Base-by-base conservation (phyloP, 176 grass and related monocot genomes). In the Alopecurus myosuroides region DNA sequence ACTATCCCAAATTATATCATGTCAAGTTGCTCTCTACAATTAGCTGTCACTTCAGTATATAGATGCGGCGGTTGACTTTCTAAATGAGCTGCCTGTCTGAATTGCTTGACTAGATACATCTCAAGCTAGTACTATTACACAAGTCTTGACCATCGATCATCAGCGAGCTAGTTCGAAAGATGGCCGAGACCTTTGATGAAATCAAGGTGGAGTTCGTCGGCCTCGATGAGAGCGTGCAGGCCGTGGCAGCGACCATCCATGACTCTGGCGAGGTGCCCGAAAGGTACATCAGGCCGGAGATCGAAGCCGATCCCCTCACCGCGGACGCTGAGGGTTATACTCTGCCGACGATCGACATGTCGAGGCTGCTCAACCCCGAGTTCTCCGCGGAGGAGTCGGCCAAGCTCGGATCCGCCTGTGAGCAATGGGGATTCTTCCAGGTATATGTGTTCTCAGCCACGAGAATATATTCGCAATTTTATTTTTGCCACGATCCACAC, bases 351-450 rank as follows among this genome's bases (percentile, higher is more conserved):
- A 77, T 88, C 46, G 82, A 85, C 72, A 44, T 88, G 81, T 84
- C 72, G 14, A 82, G 82, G 79, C 63, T 91, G 77, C 78, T 81
- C 45, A 26, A 82, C 46, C 79, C 50, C 14, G 72, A 66, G 65
- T 84, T 77, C 42, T 80, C 76, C 11, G 8, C 67, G 49, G 90
- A 85, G 41, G 90, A 92, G 80, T 33, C 29, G 8, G 51, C 76
- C 42, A 86, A 86, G 76, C 87, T 92, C 29, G 84, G 81, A 78
- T 86, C 85, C 41, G 87, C 91, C 23, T 89, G 87, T 45, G 34
- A 87, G 70, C 12, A 87, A 2, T 87, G 91, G 91, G 91, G 91
- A 22, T 92, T 92, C 80, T 92, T 92, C 69, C 87, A 89, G 80
- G 91, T 84, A n/a, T n/a, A n/a, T n/a, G n/a, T n/a, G n/a, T n/a